phyloP scores from a whole-genome alignment of 345 rosid species.

The Citrus hindsii region DNA sequence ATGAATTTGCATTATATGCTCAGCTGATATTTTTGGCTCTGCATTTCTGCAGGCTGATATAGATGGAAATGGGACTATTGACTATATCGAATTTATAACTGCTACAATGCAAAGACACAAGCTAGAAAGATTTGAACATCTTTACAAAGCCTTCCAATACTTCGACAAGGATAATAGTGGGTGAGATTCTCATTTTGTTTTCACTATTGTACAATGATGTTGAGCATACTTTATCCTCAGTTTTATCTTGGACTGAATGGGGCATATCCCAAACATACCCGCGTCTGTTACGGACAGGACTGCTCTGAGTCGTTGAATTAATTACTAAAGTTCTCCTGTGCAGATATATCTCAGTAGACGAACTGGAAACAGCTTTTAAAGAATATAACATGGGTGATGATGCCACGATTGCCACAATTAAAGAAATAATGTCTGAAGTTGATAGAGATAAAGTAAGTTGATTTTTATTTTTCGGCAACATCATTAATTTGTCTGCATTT shows the following conservation, averaged over 20 bases:
- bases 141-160: no score
- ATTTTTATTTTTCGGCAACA: background rate
- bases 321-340: background rate
- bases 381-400: conserved; percentile 82
- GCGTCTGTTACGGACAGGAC: background rate
- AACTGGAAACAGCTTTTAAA: conserved; percentile 70
- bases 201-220: background rate
- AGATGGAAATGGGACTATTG: no score
- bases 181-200: conserved; percentile 34
- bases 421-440: conserved; percentile 79
- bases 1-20: no score
- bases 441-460: background rate
- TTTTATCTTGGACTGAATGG: no score
- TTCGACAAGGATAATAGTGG: conserved; percentile 43
- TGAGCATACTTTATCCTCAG: background rate
- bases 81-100: no score
- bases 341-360: conserved; percentile 84
- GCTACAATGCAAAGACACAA: no score
- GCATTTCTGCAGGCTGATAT: no score
- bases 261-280: no score
- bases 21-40: no score
- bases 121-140: no score
- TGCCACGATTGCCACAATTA: conserved; percentile 41
- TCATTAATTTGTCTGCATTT: conserved; percentile 31
- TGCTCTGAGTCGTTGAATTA: background rate